Base-by-base conservation (phyloP, 495 filamentous ascomycete genomes). In the Penicillium silybi region DNA sequence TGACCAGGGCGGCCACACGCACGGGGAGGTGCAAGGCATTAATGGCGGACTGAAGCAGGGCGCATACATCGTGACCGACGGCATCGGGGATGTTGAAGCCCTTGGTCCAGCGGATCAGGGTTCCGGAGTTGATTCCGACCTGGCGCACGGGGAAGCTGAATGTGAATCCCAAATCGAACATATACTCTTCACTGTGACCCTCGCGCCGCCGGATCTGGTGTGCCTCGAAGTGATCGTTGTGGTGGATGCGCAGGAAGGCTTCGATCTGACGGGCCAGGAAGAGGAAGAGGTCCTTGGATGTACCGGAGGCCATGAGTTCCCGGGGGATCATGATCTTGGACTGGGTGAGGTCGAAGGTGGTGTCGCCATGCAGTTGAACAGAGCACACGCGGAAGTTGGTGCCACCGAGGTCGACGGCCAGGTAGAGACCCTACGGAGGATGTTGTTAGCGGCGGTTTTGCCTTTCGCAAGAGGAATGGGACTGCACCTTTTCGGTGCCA, bases 311-410 rank as follows among this genome's bases (percentile, higher is more conserved):
- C 93, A 97, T 97, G 61, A 96, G 75, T 50, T 92, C 85, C 41
- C 80, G 82, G 3, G 93, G 93, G 46, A 97, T 95, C 52, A 90
- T 79, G 42, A 95, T 88, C 74, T 97, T 97, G 63, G 83, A 89
- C 72, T 90, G 92, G 37, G 86, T 90, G 55, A 97, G 81, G 63
- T 82, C 86, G 78, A 96, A 97, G 29, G 89, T 97, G 50, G 82
- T 87, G 69, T 97, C 88, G 58, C 93, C 93, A 61, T 95, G 88
- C 34, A 98, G 74, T 47, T 90, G 78, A 61, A 98, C 86, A 6
- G 90, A 96, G 73, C 93, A 98, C 58, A 98, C 95, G 54, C 93
- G 87, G 73, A 97, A 96, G 69, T 98, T 98, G 53, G 93, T 98
- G 58, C 93, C 93, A 44, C 93, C 93, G 16, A 98, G 81, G 59